A percentile compares a stretch with the other conserved stretches of the same genome.
phyloP scores from a whole-genome alignment of 1,284 basidiomycete species.

The Boletus smithii region DNA sequence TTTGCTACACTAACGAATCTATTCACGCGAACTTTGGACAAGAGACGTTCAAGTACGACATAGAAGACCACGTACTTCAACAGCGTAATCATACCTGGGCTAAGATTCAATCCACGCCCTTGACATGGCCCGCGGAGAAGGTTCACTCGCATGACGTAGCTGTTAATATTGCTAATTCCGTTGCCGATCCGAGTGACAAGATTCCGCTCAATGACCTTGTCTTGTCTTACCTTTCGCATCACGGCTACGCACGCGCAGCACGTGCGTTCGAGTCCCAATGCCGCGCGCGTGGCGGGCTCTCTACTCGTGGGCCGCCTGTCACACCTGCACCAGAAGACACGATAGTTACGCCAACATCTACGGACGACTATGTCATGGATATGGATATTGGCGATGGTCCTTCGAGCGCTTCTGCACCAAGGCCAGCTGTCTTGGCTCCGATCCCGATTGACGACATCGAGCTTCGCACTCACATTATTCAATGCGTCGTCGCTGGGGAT shows the following conservation, averaged over 20 bases:
- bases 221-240: constrained; percentile 74
- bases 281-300: constrained; percentile 24
- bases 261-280: constrained; percentile 60
- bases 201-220: constrained; percentile 65
- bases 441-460: constrained; percentile 49
- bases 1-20: constrained; percentile 72
- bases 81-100: constrained; percentile 61
- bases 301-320: constrained; percentile 5
- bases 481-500: constrained; percentile 64
- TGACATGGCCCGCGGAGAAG: constrained; percentile 34
- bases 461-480: constrained; percentile 65
- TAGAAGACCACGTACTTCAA: constrained; percentile 74
- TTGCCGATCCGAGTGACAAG: constrained; percentile 28
- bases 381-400: constrained; percentile 31
- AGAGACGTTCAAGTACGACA: constrained; percentile 82
- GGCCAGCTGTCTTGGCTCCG: constrained; percentile 6
- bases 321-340: constrained; percentile 4
- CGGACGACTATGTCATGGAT: constrained; percentile 49
- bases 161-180: constrained; percentile 2
- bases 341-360: constrained; percentile 16
- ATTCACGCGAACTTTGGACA: constrained; percentile 85
- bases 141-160: constrained; percentile 11
- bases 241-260: constrained; percentile 71
- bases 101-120: constrained; percentile 54
- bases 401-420: constrained; percentile 6